These are phyloP conservation scores for Stylonectria norvegica DNA, from an alignment of 2,329 filamentous ascomycete species.

Conservation along the genomic window DNA sequence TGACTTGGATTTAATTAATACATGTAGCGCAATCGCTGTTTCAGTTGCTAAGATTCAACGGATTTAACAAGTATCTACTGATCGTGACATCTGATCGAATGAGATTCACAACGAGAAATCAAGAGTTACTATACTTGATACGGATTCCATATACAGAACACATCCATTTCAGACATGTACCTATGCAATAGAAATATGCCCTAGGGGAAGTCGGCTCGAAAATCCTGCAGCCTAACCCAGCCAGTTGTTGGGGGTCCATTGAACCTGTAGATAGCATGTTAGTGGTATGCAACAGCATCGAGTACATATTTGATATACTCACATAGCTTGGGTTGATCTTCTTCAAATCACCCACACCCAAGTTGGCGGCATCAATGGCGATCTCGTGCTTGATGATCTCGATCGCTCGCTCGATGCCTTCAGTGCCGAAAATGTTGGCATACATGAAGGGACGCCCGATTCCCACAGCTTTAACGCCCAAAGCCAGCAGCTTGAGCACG, in stretches of 20 bases:
- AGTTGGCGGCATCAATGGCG: slow-evolving; percentile 40
- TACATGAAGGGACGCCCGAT: slow-evolving; percentile 52
- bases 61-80: no score
- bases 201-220: no score
- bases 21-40: no score
- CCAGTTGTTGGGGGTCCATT: slow-evolving; percentile 27
- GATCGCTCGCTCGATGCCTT: slow-evolving; percentile 44
- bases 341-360: slow-evolving; percentile 39
- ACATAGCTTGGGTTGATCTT: slow-evolving; percentile 31
- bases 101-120: no score
- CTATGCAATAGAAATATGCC: neutral
- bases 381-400: slow-evolving; percentile 50
- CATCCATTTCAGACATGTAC: no score
- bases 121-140: no score
- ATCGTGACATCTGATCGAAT: no score
- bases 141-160: no score
- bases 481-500: slow-evolving; percentile 41
- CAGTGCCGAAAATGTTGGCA: slow-evolving; percentile 48
- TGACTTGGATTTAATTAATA: no score
- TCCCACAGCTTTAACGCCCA: slow-evolving; percentile 43
- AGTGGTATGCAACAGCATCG: neutral
- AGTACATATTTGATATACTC: neutral
- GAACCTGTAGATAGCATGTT: slow-evolving; percentile 10
- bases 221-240: neutral
- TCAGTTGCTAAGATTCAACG: no score